Base-by-base conservation (phyloP, 345 rosid genomes). In the Punica granatum region DNA sequence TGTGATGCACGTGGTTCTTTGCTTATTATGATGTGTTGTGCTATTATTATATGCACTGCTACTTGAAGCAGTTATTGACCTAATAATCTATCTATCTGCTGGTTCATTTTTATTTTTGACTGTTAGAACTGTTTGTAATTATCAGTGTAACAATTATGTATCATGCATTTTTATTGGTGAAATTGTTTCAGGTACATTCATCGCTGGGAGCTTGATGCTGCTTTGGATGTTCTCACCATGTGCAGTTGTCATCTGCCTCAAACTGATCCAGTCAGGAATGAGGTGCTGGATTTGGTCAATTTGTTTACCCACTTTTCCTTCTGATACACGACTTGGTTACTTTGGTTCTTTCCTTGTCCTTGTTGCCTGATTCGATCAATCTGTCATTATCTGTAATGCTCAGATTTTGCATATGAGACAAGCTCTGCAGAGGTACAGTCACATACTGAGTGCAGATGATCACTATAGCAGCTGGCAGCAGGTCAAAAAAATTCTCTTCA, bases 391-490 rank as follows among this genome's bases (percentile, higher is more conserved):
- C 46, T 60, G 42, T 66, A 26, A 15, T 44, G 19, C 18, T 66
- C 60, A 93, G 98, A 82, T 89, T 70, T 78, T 89, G 82, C 94
- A 84, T 63, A 86, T 76, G 83, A 90, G 90, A 78, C 86, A 81
- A 77, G 92, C 98, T 65, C 81, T 90, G 81, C 97, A 85, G 83
- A 84, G 88, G 69, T 93, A 87, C 84, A 81, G 85, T 82, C 98
- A 86, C 76, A 93, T 93, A 80, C 79, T 93, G 75, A 67, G 75
- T 79, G 92, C 88, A 44, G 98, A 93, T 79, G 91, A 86, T 78
- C 91, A 78, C 63, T 85, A 88, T 80, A 80, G 87, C 69, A 89
- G 96, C 87, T 93, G 98, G 98, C 97, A 87, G 85, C 91, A 93
- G 97, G 98, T 93, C 44, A 67, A 76, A 64, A 67, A 31, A 43